Evolutionary conservation across 345 rosid species (phyloP), one percentile per base, ranked within the genome.

Genomic region (Tarenaya hassleriana): DNA sequence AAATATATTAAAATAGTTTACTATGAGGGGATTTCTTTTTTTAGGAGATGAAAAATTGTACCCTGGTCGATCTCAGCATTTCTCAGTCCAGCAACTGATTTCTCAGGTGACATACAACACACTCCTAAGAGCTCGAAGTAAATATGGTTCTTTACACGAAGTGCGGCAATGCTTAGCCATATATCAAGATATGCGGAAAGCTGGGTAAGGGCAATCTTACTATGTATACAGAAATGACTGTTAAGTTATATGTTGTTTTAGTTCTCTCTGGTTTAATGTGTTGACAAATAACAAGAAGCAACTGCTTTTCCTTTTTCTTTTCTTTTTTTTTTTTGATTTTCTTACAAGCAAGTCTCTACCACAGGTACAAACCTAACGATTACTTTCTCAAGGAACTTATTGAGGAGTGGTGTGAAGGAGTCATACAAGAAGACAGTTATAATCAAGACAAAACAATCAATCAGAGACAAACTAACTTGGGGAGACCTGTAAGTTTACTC

Each of bases 361-460:
- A 64, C 83, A 91, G 98, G 75, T 84, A 82, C 71, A 68, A 72
- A 55, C 66, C 96, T 53, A 87, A 82, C 50, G 96, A 91, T 69
- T 66, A 67, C 62, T 92, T 70, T 73, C 96, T 92, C 41, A 77
- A 81, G 78, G 82, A 68, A 61, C 80, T 85, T 64, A 85, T 88
- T 18, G 96, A 88, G 69, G 96, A 92, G 55, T 88, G 96, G 98
- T 84, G 95, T 46, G 98, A 91, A 83, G 96, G 90, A 58, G 90
- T 83, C 55, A 73, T 87, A 64, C 86, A 72, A 52, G 77, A 61
- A 45, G 76, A 69, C 47, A 11, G 59, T 65, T 72, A 49, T 42
- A 67, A 62, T 58, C 70, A 52, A 56, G 68, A 50, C 48, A 68
- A 66, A 60, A 27, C 48, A 63, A 63, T 56, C 47, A 41, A 68